These are phyloP conservation scores for Sisymbrium altissimum DNA, from an alignment of 345 rosid species.

Conservation along the genomic window DNA sequence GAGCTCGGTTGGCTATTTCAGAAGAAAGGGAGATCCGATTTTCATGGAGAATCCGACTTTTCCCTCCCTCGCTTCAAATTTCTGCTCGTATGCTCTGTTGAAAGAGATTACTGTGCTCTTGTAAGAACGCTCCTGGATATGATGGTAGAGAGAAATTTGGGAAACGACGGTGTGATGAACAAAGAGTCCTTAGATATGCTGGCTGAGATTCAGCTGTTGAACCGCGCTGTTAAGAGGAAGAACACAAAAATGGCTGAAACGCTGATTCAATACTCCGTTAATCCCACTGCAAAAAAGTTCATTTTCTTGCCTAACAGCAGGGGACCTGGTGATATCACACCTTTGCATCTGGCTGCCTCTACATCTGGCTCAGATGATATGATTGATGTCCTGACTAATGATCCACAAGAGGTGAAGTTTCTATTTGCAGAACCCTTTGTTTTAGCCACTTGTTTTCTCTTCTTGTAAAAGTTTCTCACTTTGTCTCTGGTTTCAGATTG, in stretches of 20 bases:
- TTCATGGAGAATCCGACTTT: slow-evolving; percentile 37
- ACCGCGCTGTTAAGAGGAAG: slow-evolving; percentile 67
- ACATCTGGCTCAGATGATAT: slow-evolving; percentile 57
- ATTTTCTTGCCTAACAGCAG: slow-evolving; percentile 53
- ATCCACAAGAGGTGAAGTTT: slow-evolving; percentile 61
- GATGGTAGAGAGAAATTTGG: slow-evolving; percentile 54
- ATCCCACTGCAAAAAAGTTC: slow-evolving; percentile 27
- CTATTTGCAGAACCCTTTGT: background rate
- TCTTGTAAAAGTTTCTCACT: background rate
- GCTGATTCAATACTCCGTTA: slow-evolving; percentile 46
- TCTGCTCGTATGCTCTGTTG: slow-evolving; percentile 65
- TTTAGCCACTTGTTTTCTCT: background rate
- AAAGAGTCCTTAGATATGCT: slow-evolving; percentile 50
- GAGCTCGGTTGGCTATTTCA: slow-evolving; percentile 96
- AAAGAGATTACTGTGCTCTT: slow-evolving; percentile 63
- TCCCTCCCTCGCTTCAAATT: slow-evolving; percentile 65
- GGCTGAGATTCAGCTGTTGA: slow-evolving; percentile 63
- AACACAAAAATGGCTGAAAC: slow-evolving; percentile 61
- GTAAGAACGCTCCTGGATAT: slow-evolving; percentile 54
- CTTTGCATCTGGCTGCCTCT: slow-evolving; percentile 80
- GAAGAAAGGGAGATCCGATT: slow-evolving; percentile 32
- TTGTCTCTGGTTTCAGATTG: slow-evolving; percentile 45
- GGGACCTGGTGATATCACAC: slow-evolving; percentile 77
- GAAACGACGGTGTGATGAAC: slow-evolving; percentile 31
- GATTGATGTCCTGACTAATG: slow-evolving; percentile 72